These are phyloP conservation scores for Sextonia rubra DNA, from an alignment of 164 flowering plant species.

Conservation along the genomic window DNA sequence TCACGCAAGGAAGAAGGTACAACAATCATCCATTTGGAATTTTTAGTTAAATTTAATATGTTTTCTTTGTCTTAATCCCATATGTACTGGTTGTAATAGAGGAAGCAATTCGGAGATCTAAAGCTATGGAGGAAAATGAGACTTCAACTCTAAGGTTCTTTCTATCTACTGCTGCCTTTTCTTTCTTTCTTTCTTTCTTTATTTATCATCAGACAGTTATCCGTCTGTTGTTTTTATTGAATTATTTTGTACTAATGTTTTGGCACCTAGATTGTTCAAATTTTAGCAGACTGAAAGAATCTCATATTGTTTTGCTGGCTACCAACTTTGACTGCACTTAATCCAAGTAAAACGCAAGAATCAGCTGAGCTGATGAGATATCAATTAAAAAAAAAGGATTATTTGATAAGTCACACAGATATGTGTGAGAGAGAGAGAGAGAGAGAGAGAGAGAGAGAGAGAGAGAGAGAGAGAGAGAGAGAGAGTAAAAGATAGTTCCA, in stretches of 20 bases:
- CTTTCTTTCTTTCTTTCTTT: conserved; percentile 1
- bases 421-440: too few species aligned
- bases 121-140: conserved; percentile 64
- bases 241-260: background rate
- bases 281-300: too few species aligned
- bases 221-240: background rate
- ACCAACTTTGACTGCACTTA: background rate
- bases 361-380: background rate
- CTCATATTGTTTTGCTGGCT: background rate
- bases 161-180: background rate
- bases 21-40: background rate
- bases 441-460: too few species aligned
- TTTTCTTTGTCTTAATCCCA: background rate
- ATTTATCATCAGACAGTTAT: background rate
- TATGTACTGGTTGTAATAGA: conserved; percentile 30
- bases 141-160: conserved; percentile 57
- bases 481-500: background rate
- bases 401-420: background rate
- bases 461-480: too few species aligned
- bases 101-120: conserved; percentile 76
- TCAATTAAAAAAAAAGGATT: background rate
- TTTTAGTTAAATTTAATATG: background rate
- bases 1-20: conserved; percentile 76
- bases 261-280: too few species aligned
- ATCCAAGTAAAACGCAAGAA: background rate